Evolutionary conservation across 306 rosid genomes (phyloP).

Genomic region (Echinosophora koreensis): DNA sequence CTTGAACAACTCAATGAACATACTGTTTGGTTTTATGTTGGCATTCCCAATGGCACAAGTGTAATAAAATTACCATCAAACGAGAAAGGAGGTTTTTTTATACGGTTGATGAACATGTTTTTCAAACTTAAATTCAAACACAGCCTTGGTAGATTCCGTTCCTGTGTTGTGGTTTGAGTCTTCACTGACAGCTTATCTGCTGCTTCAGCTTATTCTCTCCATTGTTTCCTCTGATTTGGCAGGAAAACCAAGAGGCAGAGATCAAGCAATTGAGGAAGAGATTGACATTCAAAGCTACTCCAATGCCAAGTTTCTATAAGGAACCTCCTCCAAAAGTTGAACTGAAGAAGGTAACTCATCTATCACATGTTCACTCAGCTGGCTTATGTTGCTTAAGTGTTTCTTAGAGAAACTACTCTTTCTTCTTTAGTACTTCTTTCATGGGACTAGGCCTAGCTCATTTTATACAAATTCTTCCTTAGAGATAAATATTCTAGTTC

Average conservation of each 20-base stretch:
- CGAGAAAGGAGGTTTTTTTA: too few species aligned
- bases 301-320: conserved; percentile 94
- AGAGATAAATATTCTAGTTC: too few species aligned
- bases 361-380: neutral
- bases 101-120: too few species aligned
- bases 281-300: conserved; percentile 86
- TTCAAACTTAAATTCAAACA: too few species aligned
- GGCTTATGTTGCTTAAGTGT: conserved; percentile 1
- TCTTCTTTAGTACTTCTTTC: conserved; percentile 1
- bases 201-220: conserved; percentile 3
- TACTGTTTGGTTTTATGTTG: too few species aligned
- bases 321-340: conserved; percentile 93
- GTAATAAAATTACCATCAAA: too few species aligned
- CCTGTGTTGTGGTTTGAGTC: neutral
- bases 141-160: neutral
- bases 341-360: conserved; percentile 75
- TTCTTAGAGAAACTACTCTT: conserved; percentile 17
- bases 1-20: neutral
- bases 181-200: neutral
- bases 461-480: neutral
- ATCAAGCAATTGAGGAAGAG: conserved; percentile 86
- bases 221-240: conserved; percentile 28
- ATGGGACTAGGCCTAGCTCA: neutral
- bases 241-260: conserved; percentile 92
- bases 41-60: too few species aligned